Conservation (phyloP, 2,329 filamentous ascomycete genomes). For the Cytospora paraplurivora region DNA sequence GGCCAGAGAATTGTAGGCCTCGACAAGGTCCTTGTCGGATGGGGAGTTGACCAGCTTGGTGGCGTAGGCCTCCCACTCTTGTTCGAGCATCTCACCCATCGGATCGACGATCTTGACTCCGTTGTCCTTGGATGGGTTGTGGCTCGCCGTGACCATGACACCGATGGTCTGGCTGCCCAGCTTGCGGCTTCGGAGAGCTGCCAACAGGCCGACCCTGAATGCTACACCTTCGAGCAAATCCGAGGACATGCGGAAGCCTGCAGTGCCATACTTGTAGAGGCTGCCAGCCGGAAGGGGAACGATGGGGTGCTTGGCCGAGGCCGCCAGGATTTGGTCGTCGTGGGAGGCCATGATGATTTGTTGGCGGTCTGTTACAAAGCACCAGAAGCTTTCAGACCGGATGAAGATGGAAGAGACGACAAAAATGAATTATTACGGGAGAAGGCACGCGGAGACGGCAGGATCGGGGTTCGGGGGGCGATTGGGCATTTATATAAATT, state of each 20-base stretch:
- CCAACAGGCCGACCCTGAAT: conserved; percentile 88
- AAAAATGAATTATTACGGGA: conserved; percentile 3
- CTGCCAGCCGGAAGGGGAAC: conserved; percentile 50
- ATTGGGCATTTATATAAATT: background rate
- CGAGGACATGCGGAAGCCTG: conserved; percentile 69
- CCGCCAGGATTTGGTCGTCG: conserved; percentile 55
- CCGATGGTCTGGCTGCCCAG: conserved; percentile 89
- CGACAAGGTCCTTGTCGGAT: conserved; percentile 71
- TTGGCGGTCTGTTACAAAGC: conserved; percentile 9
- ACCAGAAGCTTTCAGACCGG: conserved; percentile 6
- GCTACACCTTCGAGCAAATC: conserved; percentile 89
- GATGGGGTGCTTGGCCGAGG: conserved; percentile 64
- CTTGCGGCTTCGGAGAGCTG: conserved; percentile 85
- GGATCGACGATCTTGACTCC: conserved; percentile 96
- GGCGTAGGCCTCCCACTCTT: conserved; percentile 89
- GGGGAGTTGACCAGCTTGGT: conserved; percentile 86
- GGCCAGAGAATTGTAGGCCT: conserved; percentile 76
- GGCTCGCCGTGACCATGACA: conserved; percentile 93
- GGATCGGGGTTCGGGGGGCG: background rate
- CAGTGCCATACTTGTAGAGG: conserved; percentile 66
- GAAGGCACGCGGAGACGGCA: conserved; percentile 1
- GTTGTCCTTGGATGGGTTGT: conserved; percentile 89
- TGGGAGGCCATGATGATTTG: conserved; percentile 48
- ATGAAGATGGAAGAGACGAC: background rate
- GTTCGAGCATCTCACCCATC: conserved; percentile 96